Percentiles rank a stretch among this genome's conserved stretches.
Evolutionary conservation across 768 basidiomycete species (phyloP).

Genomic region (Fibroporia radiculosa): DNA sequence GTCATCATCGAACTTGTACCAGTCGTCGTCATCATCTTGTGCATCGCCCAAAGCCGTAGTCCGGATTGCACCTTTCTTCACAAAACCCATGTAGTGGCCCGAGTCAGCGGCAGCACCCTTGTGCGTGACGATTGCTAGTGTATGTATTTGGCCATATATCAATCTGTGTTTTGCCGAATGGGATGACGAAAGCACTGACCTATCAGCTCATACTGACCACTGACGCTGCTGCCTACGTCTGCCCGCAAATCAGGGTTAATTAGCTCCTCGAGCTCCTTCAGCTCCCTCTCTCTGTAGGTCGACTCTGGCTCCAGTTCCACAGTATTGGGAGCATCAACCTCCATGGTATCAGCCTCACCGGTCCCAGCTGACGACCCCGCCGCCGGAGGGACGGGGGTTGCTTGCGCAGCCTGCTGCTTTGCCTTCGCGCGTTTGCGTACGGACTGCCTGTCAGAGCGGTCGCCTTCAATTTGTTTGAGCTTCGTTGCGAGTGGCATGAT

Average conservation of each 20-base stretch:
- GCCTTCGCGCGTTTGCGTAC: constrained; percentile 44
- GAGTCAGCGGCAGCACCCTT: constrained; percentile 94
- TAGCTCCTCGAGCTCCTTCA: constrained; percentile 52
- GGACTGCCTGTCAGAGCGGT: constrained; percentile 74
- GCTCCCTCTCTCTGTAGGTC: constrained; percentile 57
- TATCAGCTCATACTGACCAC: constrained; percentile 85
- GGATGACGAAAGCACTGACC: constrained; percentile 41
- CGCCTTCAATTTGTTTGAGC: constrained; percentile 77
- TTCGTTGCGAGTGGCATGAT: constrained; percentile 63
- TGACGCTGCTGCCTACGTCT: constrained; percentile 69
- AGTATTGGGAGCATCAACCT: constrained; percentile 11
- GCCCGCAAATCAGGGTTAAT: constrained; percentile 53
- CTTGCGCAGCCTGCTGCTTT: constrained; percentile 15
- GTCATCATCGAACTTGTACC: constrained; percentile 98
- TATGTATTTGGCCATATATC: neutral
- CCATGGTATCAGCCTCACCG: constrained; percentile 21
- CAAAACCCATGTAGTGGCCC: constrained; percentile 93
- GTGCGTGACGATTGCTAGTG: constrained; percentile 85
- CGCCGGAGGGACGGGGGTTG: constrained; percentile 10
- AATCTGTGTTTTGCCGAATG: neutral
- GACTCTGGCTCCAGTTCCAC: constrained; percentile 60
- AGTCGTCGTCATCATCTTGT: constrained; percentile 71
- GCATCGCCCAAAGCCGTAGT: constrained; percentile 2
- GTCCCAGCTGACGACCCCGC: too few species aligned
- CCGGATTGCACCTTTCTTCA: constrained; percentile 69